A percentile compares a stretch with the other conserved stretches of the same genome.
These are phyloP conservation scores for Spergularia azorica DNA, from an alignment of 179 eudicot species.

Conservation along the genomic window DNA sequence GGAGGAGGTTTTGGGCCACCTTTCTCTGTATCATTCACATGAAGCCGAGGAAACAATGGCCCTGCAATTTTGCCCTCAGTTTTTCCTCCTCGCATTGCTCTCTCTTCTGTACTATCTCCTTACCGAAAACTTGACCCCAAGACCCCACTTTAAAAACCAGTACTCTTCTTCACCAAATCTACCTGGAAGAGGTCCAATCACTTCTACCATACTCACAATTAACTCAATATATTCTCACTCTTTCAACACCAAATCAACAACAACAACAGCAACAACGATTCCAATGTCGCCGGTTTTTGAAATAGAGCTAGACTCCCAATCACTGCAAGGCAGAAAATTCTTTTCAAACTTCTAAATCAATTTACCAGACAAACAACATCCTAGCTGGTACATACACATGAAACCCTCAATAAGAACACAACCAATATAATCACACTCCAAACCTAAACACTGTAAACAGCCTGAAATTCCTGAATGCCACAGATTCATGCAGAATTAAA, in stretches of 20 bases:
- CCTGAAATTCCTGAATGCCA: neutral
- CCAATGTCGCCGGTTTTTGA: neutral
- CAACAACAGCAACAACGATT: neutral
- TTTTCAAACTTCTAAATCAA: neutral
- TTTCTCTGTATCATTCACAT: conserved; percentile 64
- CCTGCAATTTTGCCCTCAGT: conserved; percentile 49
- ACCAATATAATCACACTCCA: neutral
- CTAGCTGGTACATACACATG: neutral
- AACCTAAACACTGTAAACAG: neutral
- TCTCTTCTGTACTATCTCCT: conserved; percentile 4
- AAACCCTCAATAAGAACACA: conserved; percentile 5
- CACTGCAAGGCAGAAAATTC: neutral
- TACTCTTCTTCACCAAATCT: conserved; percentile 10
- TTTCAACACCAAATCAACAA: neutral
- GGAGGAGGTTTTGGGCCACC: conserved; percentile 86
- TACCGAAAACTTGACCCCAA: conserved; percentile 10
- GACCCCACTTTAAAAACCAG: conserved; percentile 10
- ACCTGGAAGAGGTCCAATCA: conserved; percentile 2
- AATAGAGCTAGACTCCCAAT: neutral
- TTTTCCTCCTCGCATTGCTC: conserved; percentile 48
- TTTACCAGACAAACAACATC: neutral
- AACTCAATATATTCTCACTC: neutral
- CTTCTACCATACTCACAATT: conserved; percentile 5
- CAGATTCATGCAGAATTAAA: neutral
- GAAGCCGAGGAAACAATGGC: conserved; percentile 81